A percentile compares a stretch with the other conserved stretches of the same genome.
These are phyloP conservation scores for Globisporangium barbulae DNA, from an alignment of 352 stramenopile genomes.

Conservation along the genomic window DNA sequence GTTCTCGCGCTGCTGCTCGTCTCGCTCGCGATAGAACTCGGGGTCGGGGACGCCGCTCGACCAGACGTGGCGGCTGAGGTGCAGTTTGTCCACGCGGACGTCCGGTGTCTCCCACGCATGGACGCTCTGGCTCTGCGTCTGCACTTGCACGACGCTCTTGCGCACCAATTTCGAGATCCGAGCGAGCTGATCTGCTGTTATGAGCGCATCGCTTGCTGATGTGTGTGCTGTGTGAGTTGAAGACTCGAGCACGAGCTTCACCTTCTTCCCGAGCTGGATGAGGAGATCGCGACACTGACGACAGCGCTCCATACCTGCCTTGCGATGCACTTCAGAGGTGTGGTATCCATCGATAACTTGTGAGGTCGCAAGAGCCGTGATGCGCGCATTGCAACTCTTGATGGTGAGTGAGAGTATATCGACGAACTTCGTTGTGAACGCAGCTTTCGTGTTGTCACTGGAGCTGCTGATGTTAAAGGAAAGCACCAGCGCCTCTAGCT, in stretches of 20 bases:
- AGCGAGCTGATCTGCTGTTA: conserved; percentile 7
- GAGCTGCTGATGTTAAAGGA: conserved; percentile 5
- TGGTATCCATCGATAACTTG: conserved; percentile 7
- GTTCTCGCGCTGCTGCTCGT: conserved; percentile 25
- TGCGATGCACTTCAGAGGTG: conserved; percentile 21
- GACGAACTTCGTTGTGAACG: conserved; percentile 8
- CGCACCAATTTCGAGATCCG: conserved; percentile 17
- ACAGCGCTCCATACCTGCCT: conserved; percentile 31
- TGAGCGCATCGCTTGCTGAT: not conserved
- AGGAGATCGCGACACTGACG: conserved; percentile 38
- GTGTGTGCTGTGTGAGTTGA: not conserved
- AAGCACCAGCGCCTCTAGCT: conserved; percentile 14
- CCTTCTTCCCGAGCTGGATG: conserved; percentile 40
- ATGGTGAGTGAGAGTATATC: conserved; percentile 25
- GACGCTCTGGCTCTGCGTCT: conserved; percentile 25
- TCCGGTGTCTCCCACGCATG: conserved; percentile 46
- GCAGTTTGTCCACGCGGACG: conserved; percentile 36
- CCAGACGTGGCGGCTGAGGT: conserved; percentile 34
- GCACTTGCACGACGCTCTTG: conserved; percentile 23
- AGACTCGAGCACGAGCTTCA: conserved; percentile 20
- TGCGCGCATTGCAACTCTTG: conserved; percentile 32
- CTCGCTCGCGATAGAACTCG: conserved; percentile 38
- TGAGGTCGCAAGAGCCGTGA: conserved; percentile 24
- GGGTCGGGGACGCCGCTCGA: conserved; percentile 45
- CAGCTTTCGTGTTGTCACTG: not conserved